Conservation (phyloP, 768 basidiomycete genomes). For the Podaxis sp. region DNA sequence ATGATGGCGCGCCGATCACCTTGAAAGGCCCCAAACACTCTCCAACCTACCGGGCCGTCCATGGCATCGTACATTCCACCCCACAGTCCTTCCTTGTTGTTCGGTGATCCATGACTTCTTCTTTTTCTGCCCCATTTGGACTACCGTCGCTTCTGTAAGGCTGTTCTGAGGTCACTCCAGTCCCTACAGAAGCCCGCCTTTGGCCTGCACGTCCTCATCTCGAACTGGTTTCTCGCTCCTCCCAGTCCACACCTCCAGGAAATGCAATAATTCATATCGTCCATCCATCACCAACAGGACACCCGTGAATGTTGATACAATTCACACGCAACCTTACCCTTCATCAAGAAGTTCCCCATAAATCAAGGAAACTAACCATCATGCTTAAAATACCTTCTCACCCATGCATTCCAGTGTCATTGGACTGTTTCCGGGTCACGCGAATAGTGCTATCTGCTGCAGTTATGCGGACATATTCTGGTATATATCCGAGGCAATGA, state of each 20-base stretch:
- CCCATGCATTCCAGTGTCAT: not conserved
- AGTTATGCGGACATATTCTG: not conserved
- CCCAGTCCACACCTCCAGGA: not conserved
- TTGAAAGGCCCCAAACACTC: too few relatives aligned
- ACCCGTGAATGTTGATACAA: not conserved
- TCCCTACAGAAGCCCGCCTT: not conserved
- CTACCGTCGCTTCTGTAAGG: not conserved
- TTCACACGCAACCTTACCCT: constrained; percentile 1
- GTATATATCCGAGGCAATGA: not conserved
- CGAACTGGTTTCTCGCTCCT: not conserved
- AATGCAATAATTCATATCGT: not conserved
- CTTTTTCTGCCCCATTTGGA: not conserved
- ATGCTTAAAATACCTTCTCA: constrained; percentile 2
- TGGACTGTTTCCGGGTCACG: not conserved
- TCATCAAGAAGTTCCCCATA: constrained; percentile 8
- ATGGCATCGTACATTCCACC: not conserved
- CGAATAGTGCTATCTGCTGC: constrained; percentile 1
- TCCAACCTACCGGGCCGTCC: not conserved
- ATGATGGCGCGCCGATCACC: too few relatives aligned
- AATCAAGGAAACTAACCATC: not conserved
- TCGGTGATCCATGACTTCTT: not conserved
- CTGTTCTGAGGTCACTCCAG: not conserved
- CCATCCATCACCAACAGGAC: not conserved
- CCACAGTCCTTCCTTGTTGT: not conserved
- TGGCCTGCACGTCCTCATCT: not conserved